These are phyloP conservation scores for Exobasidium rhododendri DNA, from an alignment of 1,284 basidiomycete species.

Conservation along the genomic window DNA sequence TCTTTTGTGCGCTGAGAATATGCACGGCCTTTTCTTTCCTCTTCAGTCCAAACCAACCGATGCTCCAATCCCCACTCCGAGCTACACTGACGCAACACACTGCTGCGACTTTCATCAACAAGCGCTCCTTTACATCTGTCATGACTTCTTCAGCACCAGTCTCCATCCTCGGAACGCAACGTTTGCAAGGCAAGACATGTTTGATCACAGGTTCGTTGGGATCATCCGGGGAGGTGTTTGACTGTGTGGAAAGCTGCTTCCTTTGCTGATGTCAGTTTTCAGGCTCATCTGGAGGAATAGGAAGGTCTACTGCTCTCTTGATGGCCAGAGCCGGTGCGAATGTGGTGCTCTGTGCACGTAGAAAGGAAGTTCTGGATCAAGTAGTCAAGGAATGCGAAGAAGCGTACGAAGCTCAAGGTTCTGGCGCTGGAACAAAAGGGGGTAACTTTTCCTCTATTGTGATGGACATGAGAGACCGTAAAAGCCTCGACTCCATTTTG, in stretches of 20 bases:
- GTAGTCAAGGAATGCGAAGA: slow-evolving; percentile 60
- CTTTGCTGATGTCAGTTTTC: slow-evolving; percentile 81
- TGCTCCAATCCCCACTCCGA: too few species aligned
- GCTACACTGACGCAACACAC: too few species aligned
- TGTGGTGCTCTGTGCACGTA: slow-evolving; percentile 57
- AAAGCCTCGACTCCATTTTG: slow-evolving; percentile 29
- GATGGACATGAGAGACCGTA: slow-evolving; percentile 41
- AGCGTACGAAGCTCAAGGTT: slow-evolving; percentile 70
- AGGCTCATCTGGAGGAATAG: slow-evolving; percentile 78
- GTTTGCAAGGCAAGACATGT: slow-evolving; percentile 73
- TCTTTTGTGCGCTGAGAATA: too few species aligned
- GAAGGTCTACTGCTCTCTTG: slow-evolving; percentile 54
- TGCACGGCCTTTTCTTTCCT: too few species aligned
- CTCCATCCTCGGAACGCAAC: slow-evolving; percentile 33
- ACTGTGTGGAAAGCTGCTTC: too few species aligned
- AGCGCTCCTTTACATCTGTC: background rate
- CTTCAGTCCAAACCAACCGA: too few species aligned
- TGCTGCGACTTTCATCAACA: too few species aligned
- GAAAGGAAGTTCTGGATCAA: slow-evolving; percentile 51
- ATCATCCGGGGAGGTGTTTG: too few species aligned
- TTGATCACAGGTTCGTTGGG: slow-evolving; percentile 84
- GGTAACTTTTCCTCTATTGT: slow-evolving; percentile 42
- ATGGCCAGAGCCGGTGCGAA: slow-evolving; percentile 56
- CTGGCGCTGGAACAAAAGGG: slow-evolving; percentile 21
- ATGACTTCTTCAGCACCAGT: background rate